Base-by-base conservation (phyloP, 2,329 filamentous ascomycete species). In the Corinectria fuckeliana region DNA sequence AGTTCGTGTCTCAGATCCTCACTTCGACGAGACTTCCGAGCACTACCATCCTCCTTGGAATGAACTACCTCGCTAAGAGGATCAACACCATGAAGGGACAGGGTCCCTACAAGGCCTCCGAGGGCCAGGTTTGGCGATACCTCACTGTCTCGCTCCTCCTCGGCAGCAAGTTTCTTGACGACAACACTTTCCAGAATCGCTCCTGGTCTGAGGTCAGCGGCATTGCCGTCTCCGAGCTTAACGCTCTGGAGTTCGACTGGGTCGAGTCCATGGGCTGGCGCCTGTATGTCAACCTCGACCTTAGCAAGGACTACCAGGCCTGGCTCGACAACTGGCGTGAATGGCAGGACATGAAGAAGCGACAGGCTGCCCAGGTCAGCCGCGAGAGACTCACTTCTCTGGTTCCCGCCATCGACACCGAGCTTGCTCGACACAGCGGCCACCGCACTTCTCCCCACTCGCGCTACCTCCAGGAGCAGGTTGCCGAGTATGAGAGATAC, bases 181-280 rank as follows among this genome's bases (percentile, higher is more conserved):
- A 97, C 82, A 97, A 97, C 78, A 97, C 93, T 5, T 97, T 97
- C 78, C 93, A 97, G 82, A 97, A 97, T 79, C 90, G 92, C 55
- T 97, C 93, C 1, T 97, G 93, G 93, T 92, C 93, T 5, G 93
- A 97, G 73, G 93, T 97, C 51, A 97, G 92, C 77, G 92, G 91
- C 62, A 96, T 97, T 66, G 83, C 89, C 28, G 92, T 97, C 18
- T 78, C 85, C 3, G 92, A 97, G 72, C 83, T 97, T 67, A 97
- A 97, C 78, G 82, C 84, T 60, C 85, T 96, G 75, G 93, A 97
- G 80, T 87, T 90, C 70, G 90, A 96, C 69, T 97, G 93, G 93
- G 84, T 97, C 38, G 83, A 87, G 55, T 88, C 89, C 39, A 95
- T 96, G 74, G 83, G 87, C 68, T 97, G 92, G 89, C 85, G 88